Base-by-base conservation (phyloP, 441 rosid genomes). In the Brassica balearica region DNA sequence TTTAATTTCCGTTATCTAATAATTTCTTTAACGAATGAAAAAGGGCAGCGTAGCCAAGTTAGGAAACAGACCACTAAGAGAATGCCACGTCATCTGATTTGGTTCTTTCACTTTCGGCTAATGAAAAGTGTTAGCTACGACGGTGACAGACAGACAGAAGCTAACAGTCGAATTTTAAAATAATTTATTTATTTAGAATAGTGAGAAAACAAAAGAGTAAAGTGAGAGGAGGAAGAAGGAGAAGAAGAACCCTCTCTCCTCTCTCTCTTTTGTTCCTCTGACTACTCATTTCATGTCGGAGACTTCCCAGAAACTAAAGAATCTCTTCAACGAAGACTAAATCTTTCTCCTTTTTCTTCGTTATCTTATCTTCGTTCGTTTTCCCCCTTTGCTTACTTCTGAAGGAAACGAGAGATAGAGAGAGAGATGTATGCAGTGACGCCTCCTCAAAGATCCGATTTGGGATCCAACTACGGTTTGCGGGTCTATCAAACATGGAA, bases 391-490 rank as follows among this genome's bases (percentile, higher is more conserved):
- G 25, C 25, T 23, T 23, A 23, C 25, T 23, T 23, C 25, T 23
- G 25, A 23, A 23, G 25, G 25, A 23, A 23, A 10, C 14, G 10
- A 41, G 58, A 38, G 3, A 34, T 68, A 61, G 73, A 64, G 71
- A 55, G 43, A 79, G 79, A 82, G 79, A 91, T 91, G 95, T 91
- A 89, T 65, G 88, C 84, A 72, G 90, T 88, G 65, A 91, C 91
- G 79, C 93, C 89, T 59, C 89, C 93, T 73, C 93, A 89, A 85
- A 71, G 85, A 77, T 82, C 91, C 79, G 88, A 84, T 85, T 82
- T 80, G n/a, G 86, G 87, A 79, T 82, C 87, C 82, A 66, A 60
- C 66, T 71, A 51, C 68, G 88, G 85, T 86, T 83, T 78, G 25
- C 71, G 77, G 71, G 83, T 81, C 56, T 88, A 84, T 62, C 86